Evolutionary conservation across 257 asterid species (phyloP).

Genomic region (Salvia rosmarinus): DNA sequence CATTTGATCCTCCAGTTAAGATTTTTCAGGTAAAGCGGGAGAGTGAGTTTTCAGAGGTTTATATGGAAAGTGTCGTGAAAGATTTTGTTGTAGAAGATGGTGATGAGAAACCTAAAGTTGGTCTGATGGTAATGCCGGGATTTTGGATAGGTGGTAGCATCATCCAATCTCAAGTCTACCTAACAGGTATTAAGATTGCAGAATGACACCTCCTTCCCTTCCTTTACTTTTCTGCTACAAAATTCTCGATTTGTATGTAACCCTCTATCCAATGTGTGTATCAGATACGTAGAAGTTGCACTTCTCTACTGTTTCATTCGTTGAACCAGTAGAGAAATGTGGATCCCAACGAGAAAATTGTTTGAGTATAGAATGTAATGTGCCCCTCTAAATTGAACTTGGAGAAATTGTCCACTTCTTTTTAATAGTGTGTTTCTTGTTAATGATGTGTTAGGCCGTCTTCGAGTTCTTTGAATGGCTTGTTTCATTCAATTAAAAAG

Average conservation of each 20-base stretch:
- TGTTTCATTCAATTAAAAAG: conserved; percentile 1
- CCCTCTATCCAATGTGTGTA: conserved; percentile 20
- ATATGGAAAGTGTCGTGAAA: conserved; percentile 87
- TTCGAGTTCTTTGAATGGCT: not conserved
- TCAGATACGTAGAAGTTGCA: not conserved
- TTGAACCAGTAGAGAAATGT: not conserved
- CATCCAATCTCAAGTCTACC: conserved; percentile 87
- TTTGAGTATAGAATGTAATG: not conserved
- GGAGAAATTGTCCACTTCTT: not conserved
- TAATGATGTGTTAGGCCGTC: conserved; percentile 3
- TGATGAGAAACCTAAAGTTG: conserved; percentile 80
- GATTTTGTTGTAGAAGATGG: conserved; percentile 58
- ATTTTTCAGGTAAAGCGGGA: conserved; percentile 86
- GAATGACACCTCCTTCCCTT: conserved; percentile 48
- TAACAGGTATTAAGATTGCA: conserved; percentile 66
- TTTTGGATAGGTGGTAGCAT: conserved; percentile 92
- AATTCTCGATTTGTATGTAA: conserved; percentile 35
- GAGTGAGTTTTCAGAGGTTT: conserved; percentile 83
- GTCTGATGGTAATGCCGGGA: conserved; percentile 97
- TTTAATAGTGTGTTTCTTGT: conserved; percentile 6
- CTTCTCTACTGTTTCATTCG: not conserved
- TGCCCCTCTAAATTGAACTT: not conserved
- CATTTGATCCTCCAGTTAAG: conserved; percentile 76
- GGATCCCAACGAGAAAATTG: not conserved
- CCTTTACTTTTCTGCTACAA: not conserved